These are phyloP conservation scores for Paramecium sexaurelia DNA, from an alignment of 73 alveolate genomes.

Conservation along the genomic window DNA sequence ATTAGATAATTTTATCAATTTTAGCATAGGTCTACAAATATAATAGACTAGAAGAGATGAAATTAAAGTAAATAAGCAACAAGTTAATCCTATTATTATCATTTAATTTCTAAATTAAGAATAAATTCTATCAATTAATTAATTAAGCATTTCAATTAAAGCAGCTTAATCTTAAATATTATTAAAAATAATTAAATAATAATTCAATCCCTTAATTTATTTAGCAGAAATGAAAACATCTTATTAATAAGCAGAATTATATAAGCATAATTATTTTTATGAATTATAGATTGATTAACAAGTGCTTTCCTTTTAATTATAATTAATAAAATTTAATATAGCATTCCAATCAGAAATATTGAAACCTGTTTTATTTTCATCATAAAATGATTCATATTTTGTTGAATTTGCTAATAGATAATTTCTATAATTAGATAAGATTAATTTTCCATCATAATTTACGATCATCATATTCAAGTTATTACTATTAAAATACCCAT, in stretches of 20 bases:
- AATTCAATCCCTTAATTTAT: neutral
- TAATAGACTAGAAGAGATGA: neutral
- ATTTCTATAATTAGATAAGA: conserved; percentile 11
- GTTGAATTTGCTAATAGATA: neutral
- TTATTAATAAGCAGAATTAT: neutral
- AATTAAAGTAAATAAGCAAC: neutral
- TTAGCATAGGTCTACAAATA: neutral
- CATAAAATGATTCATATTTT: neutral
- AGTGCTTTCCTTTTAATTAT: neutral
- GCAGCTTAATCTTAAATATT: neutral
- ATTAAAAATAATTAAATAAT: neutral
- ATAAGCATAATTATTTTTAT: neutral
- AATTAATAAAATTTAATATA: neutral
- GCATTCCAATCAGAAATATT: neutral
- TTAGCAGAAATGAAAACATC: neutral
- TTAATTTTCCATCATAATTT: conserved; percentile 25
- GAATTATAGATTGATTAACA: neutral
- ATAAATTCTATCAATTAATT: neutral
- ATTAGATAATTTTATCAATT: neutral
- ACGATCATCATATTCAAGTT: neutral
- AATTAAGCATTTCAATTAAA: neutral
- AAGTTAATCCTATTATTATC: neutral
- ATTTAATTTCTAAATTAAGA: neutral
- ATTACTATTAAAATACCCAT: neutral
- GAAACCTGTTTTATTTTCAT: neutral